Conservation (phyloP, 306 rosid species). For the Dalbergia cultrata region DNA sequence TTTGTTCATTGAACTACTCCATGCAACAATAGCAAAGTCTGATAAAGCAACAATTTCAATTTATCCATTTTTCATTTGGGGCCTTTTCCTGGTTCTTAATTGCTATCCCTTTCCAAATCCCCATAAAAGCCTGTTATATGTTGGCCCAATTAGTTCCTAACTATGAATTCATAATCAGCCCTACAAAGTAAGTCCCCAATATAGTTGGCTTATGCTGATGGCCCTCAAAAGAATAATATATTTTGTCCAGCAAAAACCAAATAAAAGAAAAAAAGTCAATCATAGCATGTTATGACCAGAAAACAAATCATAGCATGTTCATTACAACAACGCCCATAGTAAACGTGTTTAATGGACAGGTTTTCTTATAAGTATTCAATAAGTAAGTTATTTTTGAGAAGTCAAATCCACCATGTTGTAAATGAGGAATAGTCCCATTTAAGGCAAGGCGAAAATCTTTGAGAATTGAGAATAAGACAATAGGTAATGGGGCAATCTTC, state of each 20-base stretch:
- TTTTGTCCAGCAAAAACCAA: not conserved
- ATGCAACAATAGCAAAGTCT: not conserved
- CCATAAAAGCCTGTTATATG: not conserved
- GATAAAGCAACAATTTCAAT: not conserved
- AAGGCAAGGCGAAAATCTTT: too few relatives aligned
- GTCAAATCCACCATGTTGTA: too few relatives aligned
- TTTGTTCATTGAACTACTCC: too few relatives aligned
- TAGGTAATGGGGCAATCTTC: not conserved
- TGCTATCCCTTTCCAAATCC: not conserved
- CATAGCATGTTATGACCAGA: not conserved
- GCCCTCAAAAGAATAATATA: not conserved
- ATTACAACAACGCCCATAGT: too few relatives aligned
- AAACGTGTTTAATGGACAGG: too few relatives aligned
- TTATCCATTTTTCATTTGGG: not conserved
- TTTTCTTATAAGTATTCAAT: too few relatives aligned
- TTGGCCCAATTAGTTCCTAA: not conserved
- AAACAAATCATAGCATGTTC: too few relatives aligned
- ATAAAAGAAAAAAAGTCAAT: too few relatives aligned
- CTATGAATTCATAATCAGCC: not conserved
- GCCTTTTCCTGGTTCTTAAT: not conserved
- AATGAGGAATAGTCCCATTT: too few relatives aligned
- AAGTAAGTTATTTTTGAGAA: too few relatives aligned
- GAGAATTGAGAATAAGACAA: too few relatives aligned
- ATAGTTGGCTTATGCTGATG: not conserved
- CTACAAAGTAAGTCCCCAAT: too few relatives aligned